A percentile compares a stretch with the other conserved stretches of the same genome.
Conservation (phyloP, 495 filamentous ascomycete species). For the Letharia columbiana region DNA sequence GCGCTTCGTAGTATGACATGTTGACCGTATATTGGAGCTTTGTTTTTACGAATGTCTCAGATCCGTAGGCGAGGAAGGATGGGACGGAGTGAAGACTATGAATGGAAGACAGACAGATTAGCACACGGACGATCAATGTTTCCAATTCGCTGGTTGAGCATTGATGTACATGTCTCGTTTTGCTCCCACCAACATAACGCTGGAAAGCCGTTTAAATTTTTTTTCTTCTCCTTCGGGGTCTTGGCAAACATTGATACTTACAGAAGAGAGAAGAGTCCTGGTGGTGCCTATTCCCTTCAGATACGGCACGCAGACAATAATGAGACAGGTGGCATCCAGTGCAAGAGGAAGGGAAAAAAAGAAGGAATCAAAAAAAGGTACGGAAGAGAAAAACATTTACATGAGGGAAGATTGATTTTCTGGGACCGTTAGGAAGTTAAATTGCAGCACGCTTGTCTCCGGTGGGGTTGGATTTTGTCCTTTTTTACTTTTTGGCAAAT, state of each 20-base stretch:
- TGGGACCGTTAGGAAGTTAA: not conserved
- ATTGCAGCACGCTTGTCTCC: not conserved
- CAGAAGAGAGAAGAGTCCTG: too few species aligned
- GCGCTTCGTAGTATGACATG: constrained; percentile 91
- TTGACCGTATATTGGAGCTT: constrained; percentile 19
- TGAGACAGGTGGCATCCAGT: not conserved
- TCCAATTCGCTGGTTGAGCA: not conserved
- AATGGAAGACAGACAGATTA: not conserved
- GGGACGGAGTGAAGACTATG: constrained; percentile 12
- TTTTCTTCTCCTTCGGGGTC: not conserved
- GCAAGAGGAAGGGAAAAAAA: not conserved
- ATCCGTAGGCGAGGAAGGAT: constrained; percentile 2
- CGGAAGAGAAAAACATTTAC: not conserved
- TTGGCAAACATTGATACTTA: not conserved
- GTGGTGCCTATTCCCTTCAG: not conserved
- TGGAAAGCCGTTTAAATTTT: not conserved
- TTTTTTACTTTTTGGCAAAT: not conserved
- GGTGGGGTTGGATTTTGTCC: too few species aligned
- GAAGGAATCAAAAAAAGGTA: not conserved
- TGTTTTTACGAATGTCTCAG: not conserved
- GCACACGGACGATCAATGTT: not conserved
- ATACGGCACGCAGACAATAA: not conserved
- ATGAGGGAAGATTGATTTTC: not conserved
- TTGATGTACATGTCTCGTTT: not conserved
- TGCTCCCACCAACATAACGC: not conserved